These are phyloP conservation scores for Cystobasidium onofrii DNA, from an alignment of 768 basidiomycete species.

Conservation along the genomic window DNA sequence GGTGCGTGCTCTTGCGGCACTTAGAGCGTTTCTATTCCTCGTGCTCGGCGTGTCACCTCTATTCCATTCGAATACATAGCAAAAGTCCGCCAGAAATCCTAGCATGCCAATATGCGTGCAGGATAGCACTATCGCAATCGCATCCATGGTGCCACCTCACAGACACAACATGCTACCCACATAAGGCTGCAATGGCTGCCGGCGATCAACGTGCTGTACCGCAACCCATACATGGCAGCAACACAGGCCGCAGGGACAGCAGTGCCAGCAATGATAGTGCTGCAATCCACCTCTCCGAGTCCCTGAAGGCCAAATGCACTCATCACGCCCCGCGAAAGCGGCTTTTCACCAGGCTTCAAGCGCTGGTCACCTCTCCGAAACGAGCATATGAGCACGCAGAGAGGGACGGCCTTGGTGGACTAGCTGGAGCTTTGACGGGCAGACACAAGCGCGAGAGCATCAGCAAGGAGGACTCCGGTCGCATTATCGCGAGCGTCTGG, in stretches of 20 bases:
- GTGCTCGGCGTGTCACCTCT: too few species aligned
- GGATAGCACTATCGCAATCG: background rate
- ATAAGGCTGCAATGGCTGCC: background rate
- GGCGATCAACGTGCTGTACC: background rate
- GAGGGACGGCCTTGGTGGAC: background rate
- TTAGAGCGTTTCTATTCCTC: too few species aligned
- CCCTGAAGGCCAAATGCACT: background rate
- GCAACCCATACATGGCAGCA: background rate
- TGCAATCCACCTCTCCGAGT: background rate
- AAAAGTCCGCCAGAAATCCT: too few species aligned
- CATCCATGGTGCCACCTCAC: background rate
- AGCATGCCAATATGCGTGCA: too few species aligned
- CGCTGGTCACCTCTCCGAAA: conserved; percentile 26
- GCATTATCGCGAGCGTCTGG: background rate
- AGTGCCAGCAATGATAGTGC: background rate
- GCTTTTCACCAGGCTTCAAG: conserved; percentile 23
- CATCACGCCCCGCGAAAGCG: conserved; percentile 14
- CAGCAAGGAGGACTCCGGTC: background rate
- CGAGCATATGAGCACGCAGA: conserved; percentile 20
- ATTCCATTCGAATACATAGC: too few species aligned
- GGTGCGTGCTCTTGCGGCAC: too few species aligned
- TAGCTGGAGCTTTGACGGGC: background rate
- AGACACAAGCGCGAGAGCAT: background rate
- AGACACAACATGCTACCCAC: background rate
- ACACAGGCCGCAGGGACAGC: background rate